Evolutionary conservation across 2,329 filamentous ascomycete species (phyloP).

Genomic region (Apiospora saccharicola): DNA sequence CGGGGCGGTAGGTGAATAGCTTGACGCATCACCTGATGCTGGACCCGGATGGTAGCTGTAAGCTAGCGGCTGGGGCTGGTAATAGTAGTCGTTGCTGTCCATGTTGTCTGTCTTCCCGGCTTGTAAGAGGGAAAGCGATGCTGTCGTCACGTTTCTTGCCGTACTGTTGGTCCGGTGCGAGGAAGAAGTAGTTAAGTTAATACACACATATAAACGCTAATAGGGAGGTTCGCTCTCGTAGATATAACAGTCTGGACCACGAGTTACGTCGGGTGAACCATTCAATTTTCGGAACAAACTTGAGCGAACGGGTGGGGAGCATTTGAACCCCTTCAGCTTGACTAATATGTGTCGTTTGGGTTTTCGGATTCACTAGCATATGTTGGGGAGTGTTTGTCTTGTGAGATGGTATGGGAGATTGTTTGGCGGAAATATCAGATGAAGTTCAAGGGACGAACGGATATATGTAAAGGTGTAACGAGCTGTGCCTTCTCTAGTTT

Average conservation of each 20-base stretch:
- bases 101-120: background rate
- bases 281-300: background rate
- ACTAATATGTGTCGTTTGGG: background rate
- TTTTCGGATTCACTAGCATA: background rate
- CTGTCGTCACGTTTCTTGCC: slow-evolving; percentile 11
- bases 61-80: background rate
- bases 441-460: slow-evolving; percentile 1
- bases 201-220: background rate
- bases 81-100: background rate
- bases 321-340: background rate
- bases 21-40: background rate
- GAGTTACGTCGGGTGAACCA: background rate
- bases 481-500: background rate
- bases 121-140: background rate
- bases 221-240: background rate
- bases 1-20: slow-evolving; percentile 1
- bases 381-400: background rate
- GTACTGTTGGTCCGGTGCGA: background rate
- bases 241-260: background rate
- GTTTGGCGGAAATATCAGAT: slow-evolving; percentile 5
- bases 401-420: background rate
- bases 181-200: background rate
- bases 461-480: slow-evolving; percentile 15
- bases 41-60: background rate
- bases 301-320: slow-evolving; percentile 2